Conservation (phyloP, 805 yeast species). For the Candida taoyuanica region DNA sequence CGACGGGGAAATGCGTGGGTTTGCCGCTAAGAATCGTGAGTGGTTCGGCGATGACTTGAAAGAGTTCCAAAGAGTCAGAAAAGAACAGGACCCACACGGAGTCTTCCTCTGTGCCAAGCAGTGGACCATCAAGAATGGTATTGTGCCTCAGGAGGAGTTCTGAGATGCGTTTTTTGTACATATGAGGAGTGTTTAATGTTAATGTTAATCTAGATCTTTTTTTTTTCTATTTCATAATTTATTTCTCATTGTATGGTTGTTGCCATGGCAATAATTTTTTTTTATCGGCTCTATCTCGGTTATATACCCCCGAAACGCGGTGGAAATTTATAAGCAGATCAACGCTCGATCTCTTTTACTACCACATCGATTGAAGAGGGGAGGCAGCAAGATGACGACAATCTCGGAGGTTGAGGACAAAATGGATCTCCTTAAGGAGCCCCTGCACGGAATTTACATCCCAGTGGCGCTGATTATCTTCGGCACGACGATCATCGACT, state of each 20-base stretch:
- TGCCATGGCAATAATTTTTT: too few relatives aligned
- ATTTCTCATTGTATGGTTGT: too few relatives aligned
- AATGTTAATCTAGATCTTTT: too few relatives aligned
- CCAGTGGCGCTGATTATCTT: slow-evolving; percentile 57
- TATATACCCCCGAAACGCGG: too few relatives aligned
- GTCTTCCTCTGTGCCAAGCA: slow-evolving; percentile 71
- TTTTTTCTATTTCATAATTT: too few relatives aligned
- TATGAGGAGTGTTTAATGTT: too few relatives aligned
- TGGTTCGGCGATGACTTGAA: slow-evolving; percentile 77
- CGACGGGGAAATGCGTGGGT: slow-evolving; percentile 77
- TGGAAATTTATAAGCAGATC: too few relatives aligned
- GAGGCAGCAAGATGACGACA: not conserved
- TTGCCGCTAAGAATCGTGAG: slow-evolving; percentile 57
- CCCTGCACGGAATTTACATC: slow-evolving; percentile 71
- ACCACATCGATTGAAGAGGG: too few relatives aligned
- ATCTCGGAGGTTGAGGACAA: slow-evolving; percentile 39
- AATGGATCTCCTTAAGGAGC: slow-evolving; percentile 48
- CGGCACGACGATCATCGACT: slow-evolving; percentile 46
- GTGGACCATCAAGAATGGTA: slow-evolving; percentile 84
- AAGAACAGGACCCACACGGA: slow-evolving; percentile 71
- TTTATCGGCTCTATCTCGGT: too few relatives aligned
- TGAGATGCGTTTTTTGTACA: too few relatives aligned
- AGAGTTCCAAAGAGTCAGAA: slow-evolving; percentile 59
- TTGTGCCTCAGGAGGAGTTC: slow-evolving; percentile 26
- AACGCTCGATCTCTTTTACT: too few relatives aligned